Evolutionary conservation across 2,329 filamentous ascomycete species (phyloP).

Genomic region (Ceratocystis diversiconidia): DNA sequence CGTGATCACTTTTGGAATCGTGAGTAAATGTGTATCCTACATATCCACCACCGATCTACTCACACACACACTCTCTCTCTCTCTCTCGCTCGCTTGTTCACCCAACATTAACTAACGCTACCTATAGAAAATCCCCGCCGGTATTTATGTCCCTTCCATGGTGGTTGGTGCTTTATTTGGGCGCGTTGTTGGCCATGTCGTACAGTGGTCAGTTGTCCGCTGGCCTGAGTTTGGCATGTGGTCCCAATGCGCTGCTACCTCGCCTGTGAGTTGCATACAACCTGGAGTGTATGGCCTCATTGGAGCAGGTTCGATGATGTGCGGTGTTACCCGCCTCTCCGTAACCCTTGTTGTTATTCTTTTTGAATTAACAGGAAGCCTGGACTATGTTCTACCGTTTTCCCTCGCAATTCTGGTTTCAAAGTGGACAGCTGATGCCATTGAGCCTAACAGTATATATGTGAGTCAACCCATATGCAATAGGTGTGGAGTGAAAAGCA

Average conservation of each 20-base stretch:
- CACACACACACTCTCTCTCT: too few species aligned
- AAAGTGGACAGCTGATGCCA: constrained; percentile 96
- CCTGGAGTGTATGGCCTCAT: constrained; percentile 95
- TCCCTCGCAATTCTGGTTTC: constrained; percentile 81
- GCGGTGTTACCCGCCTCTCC: constrained; percentile 82
- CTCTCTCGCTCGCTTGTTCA: background rate
- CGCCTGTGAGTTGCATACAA: constrained; percentile 73
- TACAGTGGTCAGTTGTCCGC: constrained; percentile 66
- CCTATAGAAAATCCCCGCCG: constrained; percentile 69
- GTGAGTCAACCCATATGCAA: constrained; percentile 31
- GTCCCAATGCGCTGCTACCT: constrained; percentile 53
- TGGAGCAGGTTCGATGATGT: constrained; percentile 94
- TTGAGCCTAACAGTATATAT: constrained; percentile 91
- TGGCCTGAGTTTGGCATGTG: constrained; percentile 62
- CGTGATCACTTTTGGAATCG: constrained; percentile 80
- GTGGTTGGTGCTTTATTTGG: constrained; percentile 90
- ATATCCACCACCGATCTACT: too few species aligned
- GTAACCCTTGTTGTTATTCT: constrained; percentile 90
- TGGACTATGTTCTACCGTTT: constrained; percentile 91
- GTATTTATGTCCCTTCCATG: constrained; percentile 98
- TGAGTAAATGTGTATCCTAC: constrained; percentile 27
- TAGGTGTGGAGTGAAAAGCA: background rate
- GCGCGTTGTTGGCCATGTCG: constrained; percentile 69
- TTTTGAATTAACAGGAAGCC: constrained; percentile 86
- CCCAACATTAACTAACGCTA: background rate